Base-by-base conservation (phyloP, 2,329 filamentous ascomycete species). In the Anthostomella pinea region DNA sequence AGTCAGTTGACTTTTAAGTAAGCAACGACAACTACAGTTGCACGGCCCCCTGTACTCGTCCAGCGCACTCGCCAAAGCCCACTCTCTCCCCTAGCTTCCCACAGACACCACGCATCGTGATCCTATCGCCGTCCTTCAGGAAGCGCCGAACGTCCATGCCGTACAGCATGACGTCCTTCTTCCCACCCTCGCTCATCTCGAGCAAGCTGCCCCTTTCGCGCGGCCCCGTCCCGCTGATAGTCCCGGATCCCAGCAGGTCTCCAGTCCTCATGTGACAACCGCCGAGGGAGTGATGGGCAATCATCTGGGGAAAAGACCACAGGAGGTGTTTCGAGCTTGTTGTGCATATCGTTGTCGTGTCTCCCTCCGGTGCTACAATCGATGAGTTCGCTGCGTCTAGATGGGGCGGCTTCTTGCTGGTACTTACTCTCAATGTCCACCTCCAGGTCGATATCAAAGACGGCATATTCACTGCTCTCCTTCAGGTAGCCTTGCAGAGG, bases 241-340 rank as follows among this genome's bases (percentile, higher is more conserved):
- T 93, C 3, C 87, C 87, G 2, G 83, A 87, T 2, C 85, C 87
- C 5, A 93, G 65, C 34, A 93, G 62, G 56, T 93, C 86, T 21
- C 86, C 86, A 0, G 81, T 74, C 30, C 79, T 74, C 70, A 93
- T 72, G 3, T 81, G 79, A 59, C 86, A 93, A 5, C 86, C 86
- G 1, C 82, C 85, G 30, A 87, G 73, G 1, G 82, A 80, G 57
- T 91, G 86, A 58, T 91, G 86, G 1, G 86, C 77, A 25, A 91
- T 69, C 85, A 90, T 89, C 59, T 91, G 86, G 4, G 83, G 77
- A 64, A 90, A 91, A 0, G 84, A 89, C 73, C 81, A 91, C n/a
- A 91, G 69, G 8, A 91, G 68, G 53, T 90, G 75, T 47, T 70
- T 76, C 8, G 80, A 75, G 39, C 72, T 83, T 42, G 72, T 83